These are phyloP conservation scores for Boehmeria nivea DNA, from an alignment of 306 rosid species.

Conservation along the genomic window DNA sequence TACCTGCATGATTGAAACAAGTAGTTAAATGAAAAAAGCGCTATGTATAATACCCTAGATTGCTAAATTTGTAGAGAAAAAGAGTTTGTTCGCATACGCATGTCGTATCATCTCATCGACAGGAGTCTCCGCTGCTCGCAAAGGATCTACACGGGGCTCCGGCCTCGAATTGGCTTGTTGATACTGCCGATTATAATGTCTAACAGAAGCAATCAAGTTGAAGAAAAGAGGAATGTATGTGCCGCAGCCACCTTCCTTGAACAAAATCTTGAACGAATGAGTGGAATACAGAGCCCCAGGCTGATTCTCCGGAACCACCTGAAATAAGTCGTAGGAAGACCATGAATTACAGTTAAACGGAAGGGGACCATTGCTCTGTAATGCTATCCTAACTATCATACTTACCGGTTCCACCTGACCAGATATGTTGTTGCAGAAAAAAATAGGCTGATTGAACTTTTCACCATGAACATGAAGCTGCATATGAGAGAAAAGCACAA, in stretches of 20 bases:
- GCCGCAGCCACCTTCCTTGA: constrained; percentile 98
- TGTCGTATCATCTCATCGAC: constrained; percentile 98
- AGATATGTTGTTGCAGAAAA: constrained; percentile 91
- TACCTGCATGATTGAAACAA: constrained; percentile 54
- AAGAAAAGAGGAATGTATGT: constrained; percentile 94
- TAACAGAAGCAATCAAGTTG: constrained; percentile 78
- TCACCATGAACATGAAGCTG: constrained; percentile 79
- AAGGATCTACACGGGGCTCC: constrained; percentile 60
- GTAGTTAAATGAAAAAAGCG: constrained; percentile 6
- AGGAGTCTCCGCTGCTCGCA: constrained; percentile 92
- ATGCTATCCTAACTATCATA: background rate
- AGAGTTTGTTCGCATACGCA: constrained; percentile 53
- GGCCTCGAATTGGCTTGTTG: constrained; percentile 36
- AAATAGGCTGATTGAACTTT: constrained; percentile 93
- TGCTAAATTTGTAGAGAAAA: background rate
- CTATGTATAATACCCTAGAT: background rate
- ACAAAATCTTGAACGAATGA: constrained; percentile 78
- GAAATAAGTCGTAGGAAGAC: background rate
- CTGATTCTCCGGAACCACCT: constrained; percentile 87
- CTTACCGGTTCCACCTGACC: constrained; percentile 96
- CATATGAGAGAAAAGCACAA: constrained; percentile 16
- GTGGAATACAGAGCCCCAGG: constrained; percentile 76
- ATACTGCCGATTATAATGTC: constrained; percentile 59
- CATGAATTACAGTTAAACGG: background rate
- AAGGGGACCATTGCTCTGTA: background rate